Base-by-base conservation (phyloP, 208 protist genomes). In the Wallacemonas sp. region DNA sequence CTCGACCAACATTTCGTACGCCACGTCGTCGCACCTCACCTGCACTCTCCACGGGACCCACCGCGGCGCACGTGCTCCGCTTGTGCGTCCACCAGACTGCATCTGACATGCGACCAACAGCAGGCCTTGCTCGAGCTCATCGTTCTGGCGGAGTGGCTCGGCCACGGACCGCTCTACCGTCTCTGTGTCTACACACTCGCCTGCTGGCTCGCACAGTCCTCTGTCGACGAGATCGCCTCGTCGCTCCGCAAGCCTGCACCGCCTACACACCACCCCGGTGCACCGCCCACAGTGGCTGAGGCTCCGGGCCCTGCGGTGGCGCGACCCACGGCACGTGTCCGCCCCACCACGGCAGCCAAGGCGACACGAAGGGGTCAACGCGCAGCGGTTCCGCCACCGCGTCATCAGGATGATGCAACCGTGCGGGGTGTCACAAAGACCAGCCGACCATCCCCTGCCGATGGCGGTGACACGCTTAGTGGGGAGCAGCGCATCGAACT, bases 121-220 rank as follows among this genome's bases (percentile, higher is more conserved):
- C 46, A 61, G 4, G 38, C 44, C 24, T 38, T 92, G n/a, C 66
- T 89, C 50, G 79, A 89, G 59, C 73, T 92, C 34, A 60, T 87
- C 22, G 66, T 76, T 10, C 62, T 78, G 9, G 86, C 79, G 2
- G 83, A 88, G 58, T 92, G 73, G 44, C 27, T 92, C 8, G 79
- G 80, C 38, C 77, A 83, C 26, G 48, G 48, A 26, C 68, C 58
- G 15, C 61, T 92, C 30, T 65, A 63, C 36, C 65, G 70, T 19
- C 34, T 77, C 39, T 87, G 79, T 38, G 73, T 68, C 17, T 63
- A 66, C 12, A 83, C 87, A 46, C 66, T 92, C 29, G 59, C 68
- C n/a, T 78, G 73, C 44, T 83, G 86, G 63, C 54, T 92, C 22
- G 78, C 87, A 75, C 78, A 81, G 21, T 12, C 63, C 19, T 80